phyloP scores from a whole-genome alignment of 169 alveolate genomes.

The Neospora caninum region DNA sequence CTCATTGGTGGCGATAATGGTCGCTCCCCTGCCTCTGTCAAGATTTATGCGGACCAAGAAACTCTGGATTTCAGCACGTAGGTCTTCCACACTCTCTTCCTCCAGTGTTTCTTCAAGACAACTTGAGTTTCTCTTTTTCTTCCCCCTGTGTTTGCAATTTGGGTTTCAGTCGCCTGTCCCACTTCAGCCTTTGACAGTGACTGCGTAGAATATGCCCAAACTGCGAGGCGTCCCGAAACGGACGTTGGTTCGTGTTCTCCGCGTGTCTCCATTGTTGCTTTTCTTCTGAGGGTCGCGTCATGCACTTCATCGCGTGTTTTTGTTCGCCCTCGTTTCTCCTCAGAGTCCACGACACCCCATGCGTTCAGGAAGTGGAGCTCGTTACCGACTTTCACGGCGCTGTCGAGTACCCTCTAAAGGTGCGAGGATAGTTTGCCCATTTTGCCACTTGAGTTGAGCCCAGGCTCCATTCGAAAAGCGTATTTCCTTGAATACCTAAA shows the following conservation, averaged over 20 bases:
- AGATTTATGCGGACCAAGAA: constrained; percentile 78
- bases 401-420: constrained; percentile 80
- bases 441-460: background rate
- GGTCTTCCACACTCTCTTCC: background rate
- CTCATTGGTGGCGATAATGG: constrained; percentile 84
- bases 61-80: constrained; percentile 78
- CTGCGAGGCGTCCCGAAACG: no score
- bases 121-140: background rate
- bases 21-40: constrained; percentile 75
- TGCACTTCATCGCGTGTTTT: background rate
- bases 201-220: background rate
- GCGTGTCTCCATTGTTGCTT: background rate
- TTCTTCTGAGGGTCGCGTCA: background rate
- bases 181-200: background rate
- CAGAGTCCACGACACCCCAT: constrained; percentile 75
- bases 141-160: background rate
- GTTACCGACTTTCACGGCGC: constrained; percentile 81
- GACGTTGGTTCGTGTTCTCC: background rate
- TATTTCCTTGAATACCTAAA: background rate
- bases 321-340: background rate
- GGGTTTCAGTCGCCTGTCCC: background rate
- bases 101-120: background rate
- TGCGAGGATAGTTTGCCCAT: constrained; percentile 23
- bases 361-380: constrained; percentile 77
- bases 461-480: background rate